Percentiles rank a stretch among this genome's conserved stretches.
Evolutionary conservation across 768 basidiomycete genomes (phyloP).

Genomic region (Pleurotus sapidus): DNA sequence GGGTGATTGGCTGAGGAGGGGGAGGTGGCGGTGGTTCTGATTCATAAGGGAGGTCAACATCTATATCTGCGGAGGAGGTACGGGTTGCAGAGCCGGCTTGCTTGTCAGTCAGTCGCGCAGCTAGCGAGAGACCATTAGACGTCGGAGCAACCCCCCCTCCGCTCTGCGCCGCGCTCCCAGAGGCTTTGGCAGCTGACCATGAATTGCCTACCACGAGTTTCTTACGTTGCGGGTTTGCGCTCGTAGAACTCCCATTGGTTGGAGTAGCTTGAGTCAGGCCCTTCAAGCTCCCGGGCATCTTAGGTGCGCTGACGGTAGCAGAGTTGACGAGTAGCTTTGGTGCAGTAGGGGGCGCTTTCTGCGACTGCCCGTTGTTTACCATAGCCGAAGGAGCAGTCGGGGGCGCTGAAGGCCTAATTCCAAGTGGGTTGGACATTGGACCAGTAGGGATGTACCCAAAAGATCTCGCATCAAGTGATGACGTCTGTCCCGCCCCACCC

Average conservation of each 20-base stretch:
- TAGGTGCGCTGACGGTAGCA: neutral
- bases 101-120: too few species aligned
- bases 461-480: slow-evolving; percentile 33
- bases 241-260: neutral
- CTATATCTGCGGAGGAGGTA: slow-evolving; percentile 10
- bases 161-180: neutral
- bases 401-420: slow-evolving; percentile 45
- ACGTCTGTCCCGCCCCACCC: slow-evolving; percentile 8
- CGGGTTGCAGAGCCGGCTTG: too few species aligned
- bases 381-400: neutral
- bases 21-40: slow-evolving; percentile 14
- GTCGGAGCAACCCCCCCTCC: neutral
- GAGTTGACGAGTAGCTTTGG: slow-evolving; percentile 12
- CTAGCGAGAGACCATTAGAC: too few species aligned
- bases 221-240: slow-evolving; percentile 7
- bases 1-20: slow-evolving; percentile 9
- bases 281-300: slow-evolving; percentile 10
- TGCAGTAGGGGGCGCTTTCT: slow-evolving; percentile 22
- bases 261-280: slow-evolving; percentile 10
- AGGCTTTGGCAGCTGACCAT: slow-evolving; percentile 36
- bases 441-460: slow-evolving; percentile 38
- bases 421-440: slow-evolving; percentile 49
- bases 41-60: slow-evolving; percentile 13
- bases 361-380: neutral
- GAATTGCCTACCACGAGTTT: slow-evolving; percentile 45